Percentiles rank a stretch among this genome's conserved stretches.
phyloP scores from a whole-genome alignment of 1,284 basidiomycete genomes.

The Coniferiporia sulphurascens region DNA sequence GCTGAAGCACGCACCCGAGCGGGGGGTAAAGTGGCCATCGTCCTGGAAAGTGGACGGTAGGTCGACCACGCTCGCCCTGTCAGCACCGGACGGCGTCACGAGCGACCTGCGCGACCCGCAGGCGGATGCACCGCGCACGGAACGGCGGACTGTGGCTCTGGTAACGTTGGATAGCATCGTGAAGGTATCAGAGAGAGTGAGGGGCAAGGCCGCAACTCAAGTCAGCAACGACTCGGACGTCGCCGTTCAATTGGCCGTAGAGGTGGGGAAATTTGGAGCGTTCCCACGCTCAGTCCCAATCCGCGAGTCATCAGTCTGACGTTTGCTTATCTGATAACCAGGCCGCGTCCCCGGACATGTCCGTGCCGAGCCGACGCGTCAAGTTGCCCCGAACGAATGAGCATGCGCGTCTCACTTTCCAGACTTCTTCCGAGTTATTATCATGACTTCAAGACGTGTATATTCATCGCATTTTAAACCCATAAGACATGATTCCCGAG shows the following conservation, averaged over 20 bases:
- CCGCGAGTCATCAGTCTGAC: neutral
- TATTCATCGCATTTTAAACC: no score
- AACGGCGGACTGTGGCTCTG: constrained; percentile 20
- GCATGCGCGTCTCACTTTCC: no score
- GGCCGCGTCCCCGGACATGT: neutral
- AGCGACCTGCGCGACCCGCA: constrained; percentile 38
- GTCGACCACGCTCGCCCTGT: constrained; percentile 76
- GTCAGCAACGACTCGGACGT: neutral
- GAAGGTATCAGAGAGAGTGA: neutral
- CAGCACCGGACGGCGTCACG: constrained; percentile 74
- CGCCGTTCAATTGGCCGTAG: constrained; percentile 4
- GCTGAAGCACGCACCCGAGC: constrained; percentile 46
- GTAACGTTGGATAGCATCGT: constrained; percentile 32
- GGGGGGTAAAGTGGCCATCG: constrained; percentile 66
- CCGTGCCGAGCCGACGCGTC: no score
- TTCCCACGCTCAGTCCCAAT: neutral
- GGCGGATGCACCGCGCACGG: neutral
- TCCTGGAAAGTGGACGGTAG: constrained; percentile 68
- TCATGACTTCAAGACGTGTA: no score
- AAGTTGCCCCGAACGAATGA: no score
- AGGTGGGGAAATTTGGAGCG: neutral
- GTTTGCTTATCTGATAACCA: neutral
- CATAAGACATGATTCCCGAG: neutral
- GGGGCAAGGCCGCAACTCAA: neutral
- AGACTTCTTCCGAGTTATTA: no score